These are phyloP conservation scores for Daldinia grandis DNA, from an alignment of 495 filamentous ascomycete species.

Conservation along the genomic window DNA sequence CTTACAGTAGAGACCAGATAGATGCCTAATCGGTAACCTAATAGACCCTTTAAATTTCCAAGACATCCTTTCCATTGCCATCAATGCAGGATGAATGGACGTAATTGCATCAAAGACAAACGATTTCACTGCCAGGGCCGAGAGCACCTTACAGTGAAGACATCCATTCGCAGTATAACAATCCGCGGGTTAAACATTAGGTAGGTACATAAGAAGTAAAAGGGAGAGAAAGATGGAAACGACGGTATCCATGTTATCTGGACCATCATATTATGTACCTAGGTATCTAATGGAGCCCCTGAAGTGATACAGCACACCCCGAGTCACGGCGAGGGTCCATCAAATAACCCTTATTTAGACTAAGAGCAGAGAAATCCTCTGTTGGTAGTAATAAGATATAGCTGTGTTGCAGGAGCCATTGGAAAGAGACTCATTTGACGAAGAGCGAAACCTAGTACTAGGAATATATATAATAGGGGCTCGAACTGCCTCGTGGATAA, in stretches of 20 bases:
- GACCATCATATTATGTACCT: not conserved
- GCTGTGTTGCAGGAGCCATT: not conserved
- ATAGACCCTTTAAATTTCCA: not conserved
- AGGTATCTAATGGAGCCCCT: not conserved
- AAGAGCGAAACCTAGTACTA: not conserved
- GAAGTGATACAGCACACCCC: not conserved
- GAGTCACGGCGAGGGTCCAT: not conserved
- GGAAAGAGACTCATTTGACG: not conserved
- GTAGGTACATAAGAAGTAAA: not conserved
- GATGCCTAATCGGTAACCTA: not conserved
- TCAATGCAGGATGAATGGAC: not conserved
- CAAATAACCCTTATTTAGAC: not conserved
- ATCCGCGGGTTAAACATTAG: not conserved
- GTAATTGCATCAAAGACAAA: not conserved
- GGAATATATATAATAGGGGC: not conserved
- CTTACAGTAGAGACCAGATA: not conserved
- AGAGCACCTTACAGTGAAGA: not conserved
- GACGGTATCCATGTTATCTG: not conserved
- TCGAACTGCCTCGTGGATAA: too few species aligned
- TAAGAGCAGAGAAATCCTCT: not conserved
- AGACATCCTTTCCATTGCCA: not conserved
- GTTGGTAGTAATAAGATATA: not conserved
- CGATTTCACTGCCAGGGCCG: not conserved
- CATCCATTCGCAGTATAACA: not conserved
- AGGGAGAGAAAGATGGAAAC: not conserved